Evolutionary conservation across 2,329 filamentous ascomycete genomes (phyloP).

Genomic region (Venturia effusa): DNA sequence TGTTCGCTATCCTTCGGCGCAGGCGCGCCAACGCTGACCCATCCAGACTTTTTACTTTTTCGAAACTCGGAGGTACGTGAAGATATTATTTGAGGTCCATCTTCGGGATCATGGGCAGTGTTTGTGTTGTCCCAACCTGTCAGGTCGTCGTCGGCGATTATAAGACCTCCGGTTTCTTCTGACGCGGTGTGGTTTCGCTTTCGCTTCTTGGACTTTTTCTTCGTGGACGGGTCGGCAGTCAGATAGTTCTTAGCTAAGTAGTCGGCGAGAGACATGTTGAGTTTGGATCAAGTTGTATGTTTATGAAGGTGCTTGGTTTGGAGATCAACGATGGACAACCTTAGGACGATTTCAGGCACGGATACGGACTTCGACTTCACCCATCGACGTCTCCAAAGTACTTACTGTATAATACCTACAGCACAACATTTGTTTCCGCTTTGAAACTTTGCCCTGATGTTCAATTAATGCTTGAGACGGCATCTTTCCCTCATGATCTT

Average conservation of each 20-base stretch:
- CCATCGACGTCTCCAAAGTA: too few species aligned
- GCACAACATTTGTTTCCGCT: too few species aligned
- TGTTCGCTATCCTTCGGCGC: constrained; percentile 42
- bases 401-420: too few species aligned
- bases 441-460: too few species aligned
- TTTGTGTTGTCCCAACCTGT: constrained; percentile 40
- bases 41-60: constrained; percentile 65
- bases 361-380: not conserved
- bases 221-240: constrained; percentile 43
- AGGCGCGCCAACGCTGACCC: constrained; percentile 58
- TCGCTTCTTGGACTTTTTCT: constrained; percentile 42
- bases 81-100: constrained; percentile 36
- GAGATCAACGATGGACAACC: too few species aligned
- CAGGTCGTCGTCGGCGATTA: constrained; percentile 43
- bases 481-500: too few species aligned
- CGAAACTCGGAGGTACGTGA: constrained; percentile 45
- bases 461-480: too few species aligned
- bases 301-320: not conserved
- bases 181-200: constrained; percentile 33
- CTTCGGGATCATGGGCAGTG: constrained; percentile 43
- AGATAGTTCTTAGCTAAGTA: constrained; percentile 93
- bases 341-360: too few species aligned
- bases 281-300: not conserved
- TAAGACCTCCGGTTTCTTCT: constrained; percentile 29
- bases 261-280: constrained; percentile 55